A percentile compares a stretch with the other conserved stretches of the same genome.
phyloP scores from a whole-genome alignment of 768 basidiomycete species.

The Sistotremastrum niveocremeum region DNA sequence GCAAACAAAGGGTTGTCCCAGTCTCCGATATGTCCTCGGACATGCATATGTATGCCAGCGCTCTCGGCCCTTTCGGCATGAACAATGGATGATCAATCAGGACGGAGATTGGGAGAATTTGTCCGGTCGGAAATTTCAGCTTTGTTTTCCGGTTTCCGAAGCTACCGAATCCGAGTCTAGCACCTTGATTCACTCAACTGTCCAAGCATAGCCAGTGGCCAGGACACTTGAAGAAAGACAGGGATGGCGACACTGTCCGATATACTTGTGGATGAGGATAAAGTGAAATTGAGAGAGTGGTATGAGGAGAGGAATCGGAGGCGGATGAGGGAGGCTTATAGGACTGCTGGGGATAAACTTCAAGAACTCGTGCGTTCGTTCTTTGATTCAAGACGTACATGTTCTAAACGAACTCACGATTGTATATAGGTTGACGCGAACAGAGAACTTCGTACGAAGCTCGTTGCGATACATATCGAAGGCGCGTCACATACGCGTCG shows the following conservation, averaged over 20 bases:
- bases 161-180: no score
- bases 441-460: slow-evolving; percentile 46
- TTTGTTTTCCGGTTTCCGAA: no score
- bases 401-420: not conserved
- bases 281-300: slow-evolving; percentile 52
- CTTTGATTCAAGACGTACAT: not conserved
- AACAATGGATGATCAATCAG: no score
- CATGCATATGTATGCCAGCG: no score
- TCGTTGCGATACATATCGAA: slow-evolving; percentile 71
- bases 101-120: no score
- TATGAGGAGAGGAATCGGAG: slow-evolving; percentile 60
- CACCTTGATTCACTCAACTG: no score
- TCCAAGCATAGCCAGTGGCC: no score
- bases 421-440: slow-evolving; percentile 47
- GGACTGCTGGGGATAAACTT: slow-evolving; percentile 49
- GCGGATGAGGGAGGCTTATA: slow-evolving; percentile 63
- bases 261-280: slow-evolving; percentile 18
- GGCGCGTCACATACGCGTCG: slow-evolving; percentile 63
- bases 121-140: no score
- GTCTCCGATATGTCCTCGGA: no score
- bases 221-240: no score
- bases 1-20: no score
- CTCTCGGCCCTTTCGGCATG: no score
- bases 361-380: slow-evolving; percentile 41
- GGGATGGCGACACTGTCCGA: not conserved